phyloP scores from a whole-genome alignment of 2,329 filamentous ascomycete genomes.

The Colletotrichum kahawae region DNA sequence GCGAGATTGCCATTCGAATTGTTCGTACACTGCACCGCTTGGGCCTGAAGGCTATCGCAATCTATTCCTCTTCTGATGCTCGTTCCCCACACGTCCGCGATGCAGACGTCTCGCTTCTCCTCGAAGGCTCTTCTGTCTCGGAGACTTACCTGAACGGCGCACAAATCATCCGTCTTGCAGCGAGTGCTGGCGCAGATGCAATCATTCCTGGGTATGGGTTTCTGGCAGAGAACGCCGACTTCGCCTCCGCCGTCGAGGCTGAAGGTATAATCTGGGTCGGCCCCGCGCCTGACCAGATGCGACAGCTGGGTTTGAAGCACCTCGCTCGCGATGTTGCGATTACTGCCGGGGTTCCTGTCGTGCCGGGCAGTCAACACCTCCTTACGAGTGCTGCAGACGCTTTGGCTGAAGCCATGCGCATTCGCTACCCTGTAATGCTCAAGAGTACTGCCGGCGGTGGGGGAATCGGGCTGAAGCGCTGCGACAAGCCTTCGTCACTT shows the following conservation, averaged over 20 bases:
- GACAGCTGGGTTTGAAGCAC: slow-evolving; percentile 42
- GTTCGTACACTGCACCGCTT: slow-evolving; percentile 69
- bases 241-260: slow-evolving; percentile 56
- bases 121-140: slow-evolving; percentile 52
- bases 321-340: slow-evolving; percentile 37
- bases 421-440: slow-evolving; percentile 48
- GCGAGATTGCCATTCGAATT: slow-evolving; percentile 77
- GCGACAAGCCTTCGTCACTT: slow-evolving; percentile 34
- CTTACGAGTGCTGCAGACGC: slow-evolving; percentile 33
- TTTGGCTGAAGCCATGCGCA: slow-evolving; percentile 27
- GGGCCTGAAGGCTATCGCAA: slow-evolving; percentile 71
- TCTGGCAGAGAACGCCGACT: slow-evolving; percentile 66
- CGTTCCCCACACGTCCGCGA: slow-evolving; percentile 71
- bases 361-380: slow-evolving; percentile 36
- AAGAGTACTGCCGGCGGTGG: slow-evolving; percentile 55
- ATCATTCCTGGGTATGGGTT: slow-evolving; percentile 74
- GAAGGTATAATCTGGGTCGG: slow-evolving; percentile 66
- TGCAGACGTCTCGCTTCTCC: slow-evolving; percentile 69
- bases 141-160: slow-evolving; percentile 71
- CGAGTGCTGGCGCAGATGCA: slow-evolving; percentile 53
- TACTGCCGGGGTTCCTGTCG: slow-evolving; percentile 33
- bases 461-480: slow-evolving; percentile 47
- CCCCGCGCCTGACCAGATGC: slow-evolving; percentile 52
- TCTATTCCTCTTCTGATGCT: slow-evolving; percentile 69
- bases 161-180: slow-evolving; percentile 60